Base-by-base conservation (phyloP, 495 filamentous ascomycete genomes). In the Lasiosphaeria miniovina region DNA sequence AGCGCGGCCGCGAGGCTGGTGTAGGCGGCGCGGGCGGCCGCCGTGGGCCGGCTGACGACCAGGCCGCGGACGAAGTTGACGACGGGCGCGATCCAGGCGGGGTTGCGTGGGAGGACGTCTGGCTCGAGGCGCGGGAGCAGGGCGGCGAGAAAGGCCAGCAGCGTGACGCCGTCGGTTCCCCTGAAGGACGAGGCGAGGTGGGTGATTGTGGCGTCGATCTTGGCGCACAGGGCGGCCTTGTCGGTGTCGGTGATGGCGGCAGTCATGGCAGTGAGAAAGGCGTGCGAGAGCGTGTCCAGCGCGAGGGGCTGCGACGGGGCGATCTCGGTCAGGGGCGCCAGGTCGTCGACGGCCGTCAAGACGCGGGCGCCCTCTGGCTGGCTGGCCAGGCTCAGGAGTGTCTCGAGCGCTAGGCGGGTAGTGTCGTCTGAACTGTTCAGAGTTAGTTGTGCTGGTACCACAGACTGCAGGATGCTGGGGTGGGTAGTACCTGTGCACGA, bases 251-350 rank as follows among this genome's bases (percentile, higher is more conserved):
- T 45, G 14, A 61, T 17, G 35, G 65, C 17, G 5, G 52, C 48
- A 14, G 61, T 36, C 57, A 60, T 65, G 41, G 66, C 66, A 61
- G 75, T 82, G 17, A 81, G 69, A 74, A 83, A 85, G 7, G 79
- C 75, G 58, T 78, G 77, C 24, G 70, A 66, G 43, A 87, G 64
- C n/a, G 82, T 71, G 11, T 84, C 76, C 8, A 84, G 63, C 4
- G 73, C 80, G 17, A 80, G 70, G 4, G 80, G 71, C 31, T 85
- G 68, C 35, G 82, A 77, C n/a, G 75, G 73, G 0, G 80, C 76
- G 41, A 82, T 73, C 56, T 84, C 81, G 41, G 78, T 76, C 54
- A 86, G 61, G 11, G 83, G 74, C 4, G 65, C 72, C 52, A 83
- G 55, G 60, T 83, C 78, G 6, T 77, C 68, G 31, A 83, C 59